Evolutionary conservation across 2,329 filamentous ascomycete genomes (phyloP).

Genomic region (Fusarium buxicola): DNA sequence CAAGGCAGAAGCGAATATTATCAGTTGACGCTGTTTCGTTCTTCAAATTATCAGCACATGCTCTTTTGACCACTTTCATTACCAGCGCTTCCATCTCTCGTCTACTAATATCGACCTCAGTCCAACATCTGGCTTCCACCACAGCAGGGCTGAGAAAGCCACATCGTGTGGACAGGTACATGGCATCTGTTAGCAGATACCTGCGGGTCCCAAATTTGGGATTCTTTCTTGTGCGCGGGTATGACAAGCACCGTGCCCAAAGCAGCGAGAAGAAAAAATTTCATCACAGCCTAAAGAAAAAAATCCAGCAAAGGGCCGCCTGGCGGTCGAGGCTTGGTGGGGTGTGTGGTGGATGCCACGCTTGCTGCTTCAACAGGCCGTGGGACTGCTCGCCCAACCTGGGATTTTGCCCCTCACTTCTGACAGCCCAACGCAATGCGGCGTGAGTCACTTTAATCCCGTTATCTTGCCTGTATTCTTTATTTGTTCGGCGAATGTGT

Average conservation of each 20-base stretch:
- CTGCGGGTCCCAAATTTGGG: constrained; percentile 37
- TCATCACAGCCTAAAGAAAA: constrained; percentile 41
- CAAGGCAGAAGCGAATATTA: neutral
- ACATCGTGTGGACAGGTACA: constrained; percentile 40
- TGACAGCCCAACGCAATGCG: constrained; percentile 46
- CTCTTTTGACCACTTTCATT: constrained; percentile 1
- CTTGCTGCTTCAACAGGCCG: constrained; percentile 23
- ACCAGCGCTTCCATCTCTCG: constrained; percentile 1
- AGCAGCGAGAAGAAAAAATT: constrained; percentile 41
- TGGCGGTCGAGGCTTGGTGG: constrained; percentile 39
- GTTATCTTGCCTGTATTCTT: constrained; percentile 4
- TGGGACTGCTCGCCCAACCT: constrained; percentile 44
- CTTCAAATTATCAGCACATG: neutral
- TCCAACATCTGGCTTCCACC: constrained; percentile 12
- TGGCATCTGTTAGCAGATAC: constrained; percentile 47
- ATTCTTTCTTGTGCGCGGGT: constrained; percentile 29
- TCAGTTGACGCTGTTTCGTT: neutral
- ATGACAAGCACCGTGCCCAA: constrained; percentile 28
- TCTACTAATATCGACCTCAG: constrained; percentile 6
- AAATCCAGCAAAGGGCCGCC: constrained; percentile 37
- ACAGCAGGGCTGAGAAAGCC: constrained; percentile 15
- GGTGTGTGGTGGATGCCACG: constrained; percentile 37
- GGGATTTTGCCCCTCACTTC: constrained; percentile 40
- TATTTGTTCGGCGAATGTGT: constrained; percentile 3
- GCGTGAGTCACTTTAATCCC: constrained; percentile 44